Evolutionary conservation across 2,329 filamentous ascomycete species (phyloP).

Genomic region (Microdochium nivale): DNA sequence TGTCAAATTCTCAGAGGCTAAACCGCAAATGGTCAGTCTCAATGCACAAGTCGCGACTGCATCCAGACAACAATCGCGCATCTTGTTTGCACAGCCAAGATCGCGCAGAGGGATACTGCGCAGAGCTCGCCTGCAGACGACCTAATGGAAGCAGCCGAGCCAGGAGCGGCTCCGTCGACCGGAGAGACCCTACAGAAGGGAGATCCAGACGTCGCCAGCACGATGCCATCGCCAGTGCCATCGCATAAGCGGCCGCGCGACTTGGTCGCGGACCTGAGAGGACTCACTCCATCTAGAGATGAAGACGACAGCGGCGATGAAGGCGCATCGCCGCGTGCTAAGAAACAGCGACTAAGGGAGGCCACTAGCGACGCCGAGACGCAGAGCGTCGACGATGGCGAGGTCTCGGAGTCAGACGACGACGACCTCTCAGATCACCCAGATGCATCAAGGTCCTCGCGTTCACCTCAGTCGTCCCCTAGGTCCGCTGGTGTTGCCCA

Average conservation of each 20-base stretch:
- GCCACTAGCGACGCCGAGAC: constrained; percentile 7
- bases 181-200: not conserved
- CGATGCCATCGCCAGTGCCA: constrained; percentile 4
- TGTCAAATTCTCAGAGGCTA: constrained; percentile 4
- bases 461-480: not conserved
- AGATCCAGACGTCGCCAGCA: not conserved
- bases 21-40: not conserved
- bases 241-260: constrained; percentile 16
- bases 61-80: no score
- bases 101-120: no score
- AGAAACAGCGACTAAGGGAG: not conserved
- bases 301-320: not conserved
- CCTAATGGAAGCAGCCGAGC: not conserved
- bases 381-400: constrained; percentile 21
- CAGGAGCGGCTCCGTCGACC: not conserved
- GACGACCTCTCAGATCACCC: not conserved
- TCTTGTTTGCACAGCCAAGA: no score
- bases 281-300: constrained; percentile 8
- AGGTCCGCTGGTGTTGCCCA: not conserved
- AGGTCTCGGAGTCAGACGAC: constrained; percentile 17
- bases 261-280: constrained; percentile 21
- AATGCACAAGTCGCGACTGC: not conserved
- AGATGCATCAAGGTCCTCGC: constrained; percentile 2
- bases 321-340: not conserved
- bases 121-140: not conserved